Evolutionary conservation across 441 rosid genomes (phyloP).

Genomic region (Jatropha podagrica): DNA sequence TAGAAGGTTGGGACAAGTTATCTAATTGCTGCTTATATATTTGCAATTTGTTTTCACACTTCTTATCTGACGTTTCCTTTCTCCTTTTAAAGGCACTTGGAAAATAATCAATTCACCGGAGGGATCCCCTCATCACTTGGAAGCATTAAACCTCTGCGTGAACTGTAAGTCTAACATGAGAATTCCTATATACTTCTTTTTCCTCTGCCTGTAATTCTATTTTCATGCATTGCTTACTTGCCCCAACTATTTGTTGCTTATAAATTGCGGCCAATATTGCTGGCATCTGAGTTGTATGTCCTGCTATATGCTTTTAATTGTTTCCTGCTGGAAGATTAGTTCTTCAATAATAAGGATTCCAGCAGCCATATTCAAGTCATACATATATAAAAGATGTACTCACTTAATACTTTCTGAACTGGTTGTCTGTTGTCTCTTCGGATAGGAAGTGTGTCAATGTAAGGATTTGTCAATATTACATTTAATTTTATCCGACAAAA

Average conservation of each 20-base stretch:
- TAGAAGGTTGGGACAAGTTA: not conserved
- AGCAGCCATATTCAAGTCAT: not conserved
- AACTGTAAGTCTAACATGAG: constrained; percentile 63
- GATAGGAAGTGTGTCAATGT: not conserved
- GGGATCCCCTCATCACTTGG: constrained; percentile 60
- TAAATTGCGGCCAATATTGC: not conserved
- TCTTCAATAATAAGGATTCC: not conserved
- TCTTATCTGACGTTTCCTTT: constrained; percentile 27
- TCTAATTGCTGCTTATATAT: not conserved
- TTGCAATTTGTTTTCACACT: constrained; percentile 6
- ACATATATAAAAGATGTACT: not conserved
- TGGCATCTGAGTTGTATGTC: not conserved
- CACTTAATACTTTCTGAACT: not conserved
- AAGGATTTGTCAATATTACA: not conserved
- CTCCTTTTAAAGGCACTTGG: constrained; percentile 63
- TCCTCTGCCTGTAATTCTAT: constrained; percentile 4
- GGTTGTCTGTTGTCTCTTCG: not conserved
- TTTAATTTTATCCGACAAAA: not conserved
- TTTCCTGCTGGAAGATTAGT: not conserved
- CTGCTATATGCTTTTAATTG: not conserved
- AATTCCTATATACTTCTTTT: not conserved
- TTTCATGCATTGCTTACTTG: constrained; percentile 2
- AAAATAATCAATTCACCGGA: constrained; percentile 68
- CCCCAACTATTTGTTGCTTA: not conserved
- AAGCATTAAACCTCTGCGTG: constrained; percentile 45